Evolutionary conservation across 306 rosid genomes (phyloP), one percentile per base, ranked within the genome.

Genomic region (Begonia fuchsioides): DNA sequence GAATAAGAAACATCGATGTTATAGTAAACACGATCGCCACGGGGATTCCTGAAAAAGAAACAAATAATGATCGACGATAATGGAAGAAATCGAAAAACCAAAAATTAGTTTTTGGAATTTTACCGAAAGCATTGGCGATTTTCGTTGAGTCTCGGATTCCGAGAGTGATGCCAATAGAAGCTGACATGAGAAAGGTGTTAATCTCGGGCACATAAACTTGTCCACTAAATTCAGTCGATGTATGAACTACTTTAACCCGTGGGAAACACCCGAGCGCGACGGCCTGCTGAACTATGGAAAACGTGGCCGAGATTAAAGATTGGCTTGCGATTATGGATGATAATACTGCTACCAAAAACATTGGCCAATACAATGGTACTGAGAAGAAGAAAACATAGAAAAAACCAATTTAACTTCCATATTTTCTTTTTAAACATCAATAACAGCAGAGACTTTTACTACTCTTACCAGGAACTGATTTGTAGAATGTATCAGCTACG

Each of bases 21-120:
- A 71, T 48, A 2, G 47, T 9, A 68, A 66, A 64, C 4, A 61
- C 76, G 9, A 44, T 52, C 10, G 65, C 62, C 49, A 65, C 68
- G 3, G 76, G 71, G 0, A 71, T 53, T 15, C 76, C 75, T 64
- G 40, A 32, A 13, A 9, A 9, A 26, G 5, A 52, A 20, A 20
- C 10, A 20, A n/a, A n/a, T n/a, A n/a, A n/a, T n/a, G n/a, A n/a
- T n/a, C n/a, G n/a, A n/a, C n/a, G n/a, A n/a, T n/a, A n/a, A n/a
- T n/a, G n/a, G n/a, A n/a, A n/a, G 40, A 32, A 13, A 9, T 9
- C 13, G 5, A 52, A 20, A 20, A 2, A 20, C 5, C 11, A 6
- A 53, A 51, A 51, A 0, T 2, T 12, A 9, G 13, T 19, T 13
- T 1, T 40, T n/a, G 32, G 10, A 7, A 44, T 1, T 3, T 17